These are phyloP conservation scores for Lactarius akahatsu DNA, from an alignment of 768 basidiomycete genomes.

Conservation along the genomic window DNA sequence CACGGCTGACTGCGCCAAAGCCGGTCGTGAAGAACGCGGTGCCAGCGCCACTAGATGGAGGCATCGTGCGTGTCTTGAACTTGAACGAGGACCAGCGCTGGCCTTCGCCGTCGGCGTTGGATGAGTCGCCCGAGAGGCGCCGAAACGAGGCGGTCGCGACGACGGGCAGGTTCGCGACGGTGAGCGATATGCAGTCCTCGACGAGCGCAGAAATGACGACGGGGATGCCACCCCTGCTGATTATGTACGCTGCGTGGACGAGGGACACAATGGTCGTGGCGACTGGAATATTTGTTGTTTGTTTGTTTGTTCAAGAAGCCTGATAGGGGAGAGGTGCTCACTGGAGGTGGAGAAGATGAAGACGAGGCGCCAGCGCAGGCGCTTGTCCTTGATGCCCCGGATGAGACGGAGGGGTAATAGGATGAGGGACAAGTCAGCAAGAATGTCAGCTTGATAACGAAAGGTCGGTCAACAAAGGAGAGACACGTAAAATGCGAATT, in stretches of 20 bases:
- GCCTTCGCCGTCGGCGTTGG: conserved; percentile 23
- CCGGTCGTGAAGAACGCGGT: not conserved
- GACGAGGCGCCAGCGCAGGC: conserved; percentile 43
- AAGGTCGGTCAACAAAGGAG: not conserved
- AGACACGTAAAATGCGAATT: conserved; percentile 13
- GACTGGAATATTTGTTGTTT: conserved; percentile 14
- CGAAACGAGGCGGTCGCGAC: conserved; percentile 26
- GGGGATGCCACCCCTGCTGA: conserved; percentile 33
- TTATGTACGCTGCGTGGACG: conserved; percentile 34
- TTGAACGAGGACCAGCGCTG: conserved; percentile 30
- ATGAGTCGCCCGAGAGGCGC: not conserved
- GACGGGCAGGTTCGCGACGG: conserved; percentile 24
- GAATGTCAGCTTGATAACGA: conserved; percentile 43
- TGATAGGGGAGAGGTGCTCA: conserved; percentile 24
- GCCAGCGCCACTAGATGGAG: not conserved
- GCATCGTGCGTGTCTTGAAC: conserved; percentile 26
- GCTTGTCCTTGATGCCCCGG: conserved; percentile 40
- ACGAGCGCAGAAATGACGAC: conserved; percentile 37
- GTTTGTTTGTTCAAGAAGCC: not conserved
- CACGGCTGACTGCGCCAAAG: not conserved
- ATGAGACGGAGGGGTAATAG: conserved; percentile 47
- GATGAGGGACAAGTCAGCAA: conserved; percentile 49
- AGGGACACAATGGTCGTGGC: conserved; percentile 36
- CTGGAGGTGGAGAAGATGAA: conserved; percentile 57
- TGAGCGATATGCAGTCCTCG: conserved; percentile 32